Evolutionary conservation across 2,329 filamentous ascomycete genomes (phyloP), one percentile per base, ranked within the genome.

Genomic region (Aspergillus spinulosporus): DNA sequence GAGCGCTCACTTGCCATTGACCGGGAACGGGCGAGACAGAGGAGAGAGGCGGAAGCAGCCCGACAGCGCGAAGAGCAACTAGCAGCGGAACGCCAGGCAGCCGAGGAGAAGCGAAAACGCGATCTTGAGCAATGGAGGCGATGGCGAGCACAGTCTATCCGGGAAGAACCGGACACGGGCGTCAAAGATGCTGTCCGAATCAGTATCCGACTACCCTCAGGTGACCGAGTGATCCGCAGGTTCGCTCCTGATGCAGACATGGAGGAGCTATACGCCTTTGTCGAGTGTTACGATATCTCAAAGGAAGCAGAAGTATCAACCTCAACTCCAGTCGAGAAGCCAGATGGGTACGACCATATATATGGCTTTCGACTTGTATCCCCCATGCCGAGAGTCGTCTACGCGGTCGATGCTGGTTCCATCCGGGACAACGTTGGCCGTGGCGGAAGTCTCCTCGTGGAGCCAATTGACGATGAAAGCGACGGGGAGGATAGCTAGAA

Each of bases 251-350:
- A 84, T n/a, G 84, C 89, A 0, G 80, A 83, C 2, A 78, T 97
- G 37, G 93, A 97, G 70, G 92, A 97, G 67, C 76, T 99, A 4
- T 97, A 97, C 72, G 94, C 93, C 0, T 97, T 96, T 75, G 92
- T 97, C 2, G 94, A 99, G 69, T 97, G 93, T 75, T 88, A 92
- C 70, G 86, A 90, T 51, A 64, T 88, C 4, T 65, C 92, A 2
- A 73, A 82, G 36, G 73, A 75, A 31, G 36, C 61, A 39, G 73
- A 74, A n/a, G 34, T 60, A 50, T 37, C 34, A 37, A 48, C 65
- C 54, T 59, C 58, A 57, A 71, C 74, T 12, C 70, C 76, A 32
- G 71, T 72, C 1, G 67, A 74, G 3, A 74, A 84, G 64, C 90
- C 91, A 0, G 77, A 81, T 21, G 84, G 77, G 9, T 97, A 94